Base-by-base conservation (phyloP, 768 basidiomycete genomes). In the Lactifluus piperatus region DNA sequence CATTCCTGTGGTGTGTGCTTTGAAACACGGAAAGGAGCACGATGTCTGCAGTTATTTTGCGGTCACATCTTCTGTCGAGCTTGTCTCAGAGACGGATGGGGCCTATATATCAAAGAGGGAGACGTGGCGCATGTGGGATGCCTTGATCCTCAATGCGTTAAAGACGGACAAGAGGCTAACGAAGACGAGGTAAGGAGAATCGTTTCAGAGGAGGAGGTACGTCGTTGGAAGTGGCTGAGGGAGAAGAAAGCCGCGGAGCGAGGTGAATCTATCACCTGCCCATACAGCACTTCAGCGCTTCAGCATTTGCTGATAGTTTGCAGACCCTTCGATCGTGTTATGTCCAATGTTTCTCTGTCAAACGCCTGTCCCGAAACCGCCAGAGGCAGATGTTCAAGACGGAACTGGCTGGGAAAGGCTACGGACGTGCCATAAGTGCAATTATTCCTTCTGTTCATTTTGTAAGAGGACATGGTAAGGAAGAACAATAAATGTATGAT, bases 301-400 rank as follows among this genome's bases (percentile, higher is more conserved):
- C n/a, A n/a, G n/a, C n/a, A n/a, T n/a, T n/a, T n/a, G n/a, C n/a
- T n/a, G n/a, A 51, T 41, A 11, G 22, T 49, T 27, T 32, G 22
- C 56, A 88, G 91, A 94, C 71, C 90, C 90, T 24, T 78, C 85
- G 6, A 84, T 87, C 57, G 77, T 90, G 5, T 80, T 87, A 64
- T 97, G 93, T 71, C 93, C 92, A 1, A 78, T 90, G 71, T 71
- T 78, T 37, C 79, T 82, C 49, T 97, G 93, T 68, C 93, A 94
- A 69, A 78, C 80, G n/a, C 81, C 88, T 18, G 87, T 94, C 7
- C 76, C 80, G 37, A 81, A 79, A 63, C 84, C 87, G 10, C 10
- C 65, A 55, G 27, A 71, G 18, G 71, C 29, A 32, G 73, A 70
- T 39, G 69, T 70, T 1, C 76, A 80, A 32, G 77, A 81, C n/a